These are phyloP conservation scores for Penicillium simplicissimum DNA, from an alignment of 495 filamentous ascomycete species.

Conservation along the genomic window DNA sequence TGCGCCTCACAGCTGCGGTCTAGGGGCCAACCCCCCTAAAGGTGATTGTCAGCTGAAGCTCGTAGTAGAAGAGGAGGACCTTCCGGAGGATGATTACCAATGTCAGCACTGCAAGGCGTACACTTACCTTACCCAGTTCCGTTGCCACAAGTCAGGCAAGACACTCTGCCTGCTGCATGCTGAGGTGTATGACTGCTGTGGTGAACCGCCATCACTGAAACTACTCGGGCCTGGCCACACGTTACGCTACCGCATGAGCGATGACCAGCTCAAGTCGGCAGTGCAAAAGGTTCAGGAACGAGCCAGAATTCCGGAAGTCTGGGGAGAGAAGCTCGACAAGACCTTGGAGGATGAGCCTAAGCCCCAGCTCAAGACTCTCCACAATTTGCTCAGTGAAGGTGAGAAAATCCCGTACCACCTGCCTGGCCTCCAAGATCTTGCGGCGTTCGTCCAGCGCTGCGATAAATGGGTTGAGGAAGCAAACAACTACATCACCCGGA, in stretches of 20 bases:
- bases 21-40: conserved; percentile 34
- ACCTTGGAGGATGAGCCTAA: conserved; percentile 77
- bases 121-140: conserved; percentile 86
- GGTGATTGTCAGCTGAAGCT: conserved; percentile 46
- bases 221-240: conserved; percentile 64
- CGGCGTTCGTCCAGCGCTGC: conserved; percentile 88
- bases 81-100: conserved; percentile 85
- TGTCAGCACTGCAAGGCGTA: conserved; percentile 92
- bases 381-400: conserved; percentile 85
- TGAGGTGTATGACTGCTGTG: conserved; percentile 77
- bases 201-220: conserved; percentile 57
- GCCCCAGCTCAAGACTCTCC: conserved; percentile 83
- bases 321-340: conserved; percentile 88
- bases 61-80: conserved; percentile 65
- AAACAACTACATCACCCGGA: conserved; percentile 93
- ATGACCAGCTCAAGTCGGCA: conserved; percentile 63
- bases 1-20: conserved; percentile 47
- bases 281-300: conserved; percentile 83
- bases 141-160: conserved; percentile 75
- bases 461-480: conserved; percentile 99
- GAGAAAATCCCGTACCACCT: conserved; percentile 96
- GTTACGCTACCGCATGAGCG: conserved; percentile 72
- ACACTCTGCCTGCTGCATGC: conserved; percentile 78
- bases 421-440: conserved; percentile 77
- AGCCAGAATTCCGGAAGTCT: conserved; percentile 79